phyloP scores from a whole-genome alignment of 805 yeast species.

The Candida lessepsii region DNA sequence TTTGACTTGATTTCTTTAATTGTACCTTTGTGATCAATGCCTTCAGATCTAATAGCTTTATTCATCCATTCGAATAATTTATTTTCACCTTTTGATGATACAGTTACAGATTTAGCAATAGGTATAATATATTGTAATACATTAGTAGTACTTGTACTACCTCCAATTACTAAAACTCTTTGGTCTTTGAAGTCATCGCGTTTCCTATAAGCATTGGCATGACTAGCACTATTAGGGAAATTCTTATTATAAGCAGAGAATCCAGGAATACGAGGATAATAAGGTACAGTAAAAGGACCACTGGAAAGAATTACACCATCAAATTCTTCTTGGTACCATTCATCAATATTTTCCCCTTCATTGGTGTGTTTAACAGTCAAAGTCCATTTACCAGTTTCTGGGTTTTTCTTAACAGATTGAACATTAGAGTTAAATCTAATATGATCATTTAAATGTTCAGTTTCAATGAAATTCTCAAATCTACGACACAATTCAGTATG shows the following conservation, averaged over 20 bases:
- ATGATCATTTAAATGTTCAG: slow-evolving; percentile 26
- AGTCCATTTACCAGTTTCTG: slow-evolving; percentile 39
- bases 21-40: slow-evolving; percentile 28
- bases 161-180: slow-evolving; percentile 45
- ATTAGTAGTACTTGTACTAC: slow-evolving; percentile 41
- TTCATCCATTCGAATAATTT: slow-evolving; percentile 34
- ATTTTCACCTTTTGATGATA: slow-evolving; percentile 29
- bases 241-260: slow-evolving; percentile 44
- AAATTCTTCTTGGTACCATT: slow-evolving; percentile 47
- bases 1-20: slow-evolving; percentile 22
- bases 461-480: slow-evolving; percentile 25
- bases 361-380: slow-evolving; percentile 23
- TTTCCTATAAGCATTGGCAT: slow-evolving; percentile 55
- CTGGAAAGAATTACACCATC: slow-evolving; percentile 65
- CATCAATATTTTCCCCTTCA: slow-evolving; percentile 15
- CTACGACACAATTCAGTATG: slow-evolving; percentile 32
- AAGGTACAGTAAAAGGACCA: slow-evolving; percentile 66
- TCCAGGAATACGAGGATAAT: slow-evolving; percentile 55
- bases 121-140: slow-evolving; percentile 41
- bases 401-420: slow-evolving; percentile 32
- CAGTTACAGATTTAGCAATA: slow-evolving; percentile 24
- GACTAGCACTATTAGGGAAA: slow-evolving; percentile 50
- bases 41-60: slow-evolving; percentile 35
- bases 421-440: slow-evolving; percentile 42
- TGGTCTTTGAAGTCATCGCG: slow-evolving; percentile 43